phyloP scores from a whole-genome alignment of 495 filamentous ascomycete species.

The Durotheca rogersii region DNA sequence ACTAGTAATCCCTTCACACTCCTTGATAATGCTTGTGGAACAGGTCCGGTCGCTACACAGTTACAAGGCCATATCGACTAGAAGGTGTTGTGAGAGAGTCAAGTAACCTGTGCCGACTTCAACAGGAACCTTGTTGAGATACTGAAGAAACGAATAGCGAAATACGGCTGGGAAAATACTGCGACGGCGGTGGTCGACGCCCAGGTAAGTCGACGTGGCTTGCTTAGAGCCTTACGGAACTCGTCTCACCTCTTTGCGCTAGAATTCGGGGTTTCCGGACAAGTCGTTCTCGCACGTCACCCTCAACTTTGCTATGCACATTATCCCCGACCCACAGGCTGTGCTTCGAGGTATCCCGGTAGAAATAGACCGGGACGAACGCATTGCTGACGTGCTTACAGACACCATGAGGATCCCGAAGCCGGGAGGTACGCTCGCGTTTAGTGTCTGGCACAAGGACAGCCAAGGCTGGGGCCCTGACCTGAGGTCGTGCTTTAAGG shows the following conservation, averaged over 20 bases:
- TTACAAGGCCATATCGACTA: slow-evolving; percentile 34
- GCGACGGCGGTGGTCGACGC: slow-evolving; percentile 40
- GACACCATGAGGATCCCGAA: slow-evolving; percentile 42
- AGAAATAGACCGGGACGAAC: not conserved
- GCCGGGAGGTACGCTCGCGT: slow-evolving; percentile 42
- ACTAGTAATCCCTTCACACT: slow-evolving; percentile 38
- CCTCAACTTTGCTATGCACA: slow-evolving; percentile 46
- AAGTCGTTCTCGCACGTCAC: slow-evolving; percentile 42
- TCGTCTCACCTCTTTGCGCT: slow-evolving; percentile 4
- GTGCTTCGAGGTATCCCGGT: slow-evolving; percentile 40
- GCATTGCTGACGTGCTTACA: slow-evolving; percentile 17
- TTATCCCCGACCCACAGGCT: slow-evolving; percentile 42
- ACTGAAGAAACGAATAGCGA: slow-evolving; percentile 30
- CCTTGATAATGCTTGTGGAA: slow-evolving; percentile 46
- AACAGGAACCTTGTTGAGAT: slow-evolving; percentile 33
- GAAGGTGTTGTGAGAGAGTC: slow-evolving; percentile 38
- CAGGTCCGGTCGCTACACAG: slow-evolving; percentile 40
- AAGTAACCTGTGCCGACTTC: slow-evolving; percentile 43
- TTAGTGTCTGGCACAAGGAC: slow-evolving; percentile 41
- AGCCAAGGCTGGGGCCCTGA: slow-evolving; percentile 34
- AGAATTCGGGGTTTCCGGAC: slow-evolving; percentile 37
- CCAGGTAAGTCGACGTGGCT: slow-evolving; percentile 30
- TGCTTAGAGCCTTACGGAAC: not conserved
- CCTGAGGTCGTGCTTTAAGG: slow-evolving; percentile 35
- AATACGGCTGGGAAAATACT: slow-evolving; percentile 38